These are phyloP conservation scores for Agaricus blazei DNA, from an alignment of 768 basidiomycete species.

Conservation along the genomic window DNA sequence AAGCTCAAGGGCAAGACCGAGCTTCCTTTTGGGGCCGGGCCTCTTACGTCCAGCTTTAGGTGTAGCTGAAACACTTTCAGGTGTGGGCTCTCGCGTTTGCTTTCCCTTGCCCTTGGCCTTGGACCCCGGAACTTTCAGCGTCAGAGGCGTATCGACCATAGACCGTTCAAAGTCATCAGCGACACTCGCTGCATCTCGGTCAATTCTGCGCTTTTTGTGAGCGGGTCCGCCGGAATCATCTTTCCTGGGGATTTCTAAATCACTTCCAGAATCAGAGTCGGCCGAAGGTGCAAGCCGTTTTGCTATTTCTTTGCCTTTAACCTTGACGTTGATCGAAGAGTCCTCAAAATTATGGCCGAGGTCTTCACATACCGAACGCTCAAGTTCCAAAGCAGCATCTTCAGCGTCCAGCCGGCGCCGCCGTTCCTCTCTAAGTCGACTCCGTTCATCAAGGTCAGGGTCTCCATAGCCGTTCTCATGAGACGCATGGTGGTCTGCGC, in stretches of 20 bases:
- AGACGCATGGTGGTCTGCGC: constrained; percentile 1
- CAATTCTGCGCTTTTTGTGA: constrained; percentile 61
- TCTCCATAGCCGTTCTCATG: constrained; percentile 24
- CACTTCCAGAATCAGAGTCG: constrained; percentile 58
- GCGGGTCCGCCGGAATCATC: constrained; percentile 38
- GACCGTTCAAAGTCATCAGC: constrained; percentile 48
- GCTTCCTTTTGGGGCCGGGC: constrained; percentile 51
- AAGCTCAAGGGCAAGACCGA: constrained; percentile 46
- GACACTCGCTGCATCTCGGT: constrained; percentile 28
- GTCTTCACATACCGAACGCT: constrained; percentile 48
- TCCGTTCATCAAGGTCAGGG: constrained; percentile 17
- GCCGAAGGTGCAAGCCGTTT: constrained; percentile 46
- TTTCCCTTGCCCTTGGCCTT: constrained; percentile 55
- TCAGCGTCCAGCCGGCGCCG: constrained; percentile 32
- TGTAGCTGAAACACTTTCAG: constrained; percentile 51
- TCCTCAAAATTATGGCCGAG: constrained; percentile 5
- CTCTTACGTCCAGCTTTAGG: constrained; percentile 53
- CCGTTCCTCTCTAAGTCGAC: constrained; percentile 17
- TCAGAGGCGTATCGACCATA: constrained; percentile 24
- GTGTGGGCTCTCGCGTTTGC: constrained; percentile 47
- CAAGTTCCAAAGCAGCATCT: constrained; percentile 53
- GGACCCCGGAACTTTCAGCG: constrained; percentile 27
- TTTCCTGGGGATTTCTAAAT: constrained; percentile 40
- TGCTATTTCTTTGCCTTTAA: constrained; percentile 39
- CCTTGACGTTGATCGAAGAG: constrained; percentile 23